Conservation (phyloP, 495 filamentous ascomycete genomes). For the Choiromyces venosus region DNA sequence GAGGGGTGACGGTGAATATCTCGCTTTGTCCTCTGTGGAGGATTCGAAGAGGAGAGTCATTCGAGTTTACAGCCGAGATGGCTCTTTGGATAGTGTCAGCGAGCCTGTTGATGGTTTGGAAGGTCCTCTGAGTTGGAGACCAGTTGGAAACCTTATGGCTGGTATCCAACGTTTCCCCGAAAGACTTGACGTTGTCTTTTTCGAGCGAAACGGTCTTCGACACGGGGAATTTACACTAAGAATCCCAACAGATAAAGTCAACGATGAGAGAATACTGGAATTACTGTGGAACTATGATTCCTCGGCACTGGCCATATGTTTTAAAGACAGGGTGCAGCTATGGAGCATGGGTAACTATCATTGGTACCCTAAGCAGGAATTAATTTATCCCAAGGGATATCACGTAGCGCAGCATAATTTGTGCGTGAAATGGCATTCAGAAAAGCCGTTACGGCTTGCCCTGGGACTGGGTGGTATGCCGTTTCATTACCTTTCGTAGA, state of each 20-base stretch:
- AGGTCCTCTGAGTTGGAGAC: conserved; percentile 82
- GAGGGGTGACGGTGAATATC: conserved; percentile 88
- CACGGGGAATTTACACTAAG: conserved; percentile 85
- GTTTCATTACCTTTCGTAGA: conserved; percentile 12
- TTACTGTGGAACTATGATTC: conserved; percentile 89
- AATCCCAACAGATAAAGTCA: conserved; percentile 54
- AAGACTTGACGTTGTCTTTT: conserved; percentile 80
- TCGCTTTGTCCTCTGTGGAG: conserved; percentile 77
- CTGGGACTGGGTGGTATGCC: conserved; percentile 47
- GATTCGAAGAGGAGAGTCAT: conserved; percentile 63
- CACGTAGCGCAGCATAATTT: conserved; percentile 40
- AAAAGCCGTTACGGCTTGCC: conserved; percentile 65
- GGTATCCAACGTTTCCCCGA: conserved; percentile 67
- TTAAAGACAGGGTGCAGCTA: conserved; percentile 72
- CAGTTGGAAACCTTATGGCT: conserved; percentile 81
- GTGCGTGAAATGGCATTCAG: conserved; percentile 70
- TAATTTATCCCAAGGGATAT: conserved; percentile 46
- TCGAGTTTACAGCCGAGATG: conserved; percentile 84
- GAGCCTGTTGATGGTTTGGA: conserved; percentile 90
- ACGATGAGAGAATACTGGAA: conserved; percentile 54
- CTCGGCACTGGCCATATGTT: conserved; percentile 74
- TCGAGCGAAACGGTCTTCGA: conserved; percentile 89
- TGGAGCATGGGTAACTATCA: conserved; percentile 98
- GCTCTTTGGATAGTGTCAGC: conserved; percentile 79
- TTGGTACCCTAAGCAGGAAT: conserved; percentile 96